Percentiles rank a stretch among this genome's conserved stretches.
Evolutionary conservation across 1,284 basidiomycete genomes (phyloP).

Genomic region (Exsudoporus floridanus): DNA sequence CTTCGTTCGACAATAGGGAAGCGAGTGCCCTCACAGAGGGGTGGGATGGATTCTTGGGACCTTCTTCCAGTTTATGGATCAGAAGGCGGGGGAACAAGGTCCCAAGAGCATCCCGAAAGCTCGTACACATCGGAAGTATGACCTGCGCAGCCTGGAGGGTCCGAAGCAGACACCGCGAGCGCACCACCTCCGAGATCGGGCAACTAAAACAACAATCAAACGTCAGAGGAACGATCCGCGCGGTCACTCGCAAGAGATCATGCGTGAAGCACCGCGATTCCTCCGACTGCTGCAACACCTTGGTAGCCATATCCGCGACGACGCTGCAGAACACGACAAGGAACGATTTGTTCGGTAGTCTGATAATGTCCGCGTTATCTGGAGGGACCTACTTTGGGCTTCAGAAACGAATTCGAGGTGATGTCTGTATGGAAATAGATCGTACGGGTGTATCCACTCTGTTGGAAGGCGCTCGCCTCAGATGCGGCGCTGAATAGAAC

Average conservation of each 20-base stretch:
- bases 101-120: slow-evolving; percentile 29
- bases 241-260: slow-evolving; percentile 44
- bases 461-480: slow-evolving; percentile 19
- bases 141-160: slow-evolving; percentile 36
- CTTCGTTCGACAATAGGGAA: slow-evolving; percentile 30
- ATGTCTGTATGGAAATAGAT: neutral
- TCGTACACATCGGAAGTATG: slow-evolving; percentile 18
- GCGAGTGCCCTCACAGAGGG: slow-evolving; percentile 16
- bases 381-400: slow-evolving; percentile 22
- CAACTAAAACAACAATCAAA: slow-evolving; percentile 50
- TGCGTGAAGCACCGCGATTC: slow-evolving; percentile 48
- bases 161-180: slow-evolving; percentile 42
- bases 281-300: slow-evolving; percentile 41
- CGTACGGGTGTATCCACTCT: slow-evolving; percentile 33
- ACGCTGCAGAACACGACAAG: slow-evolving; percentile 48
- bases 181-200: slow-evolving; percentile 35
- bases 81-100: slow-evolving; percentile 35
- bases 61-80: slow-evolving; percentile 33
- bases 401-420: slow-evolving; percentile 18
- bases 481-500: slow-evolving; percentile 24
- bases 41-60: slow-evolving; percentile 24
- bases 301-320: slow-evolving; percentile 45
- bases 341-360: slow-evolving; percentile 39
- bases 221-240: slow-evolving; percentile 40
- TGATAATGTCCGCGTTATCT: slow-evolving; percentile 36